These are phyloP conservation scores for Pyricularia grisea DNA, from an alignment of 2,329 filamentous ascomycete genomes.

Conservation along the genomic window DNA sequence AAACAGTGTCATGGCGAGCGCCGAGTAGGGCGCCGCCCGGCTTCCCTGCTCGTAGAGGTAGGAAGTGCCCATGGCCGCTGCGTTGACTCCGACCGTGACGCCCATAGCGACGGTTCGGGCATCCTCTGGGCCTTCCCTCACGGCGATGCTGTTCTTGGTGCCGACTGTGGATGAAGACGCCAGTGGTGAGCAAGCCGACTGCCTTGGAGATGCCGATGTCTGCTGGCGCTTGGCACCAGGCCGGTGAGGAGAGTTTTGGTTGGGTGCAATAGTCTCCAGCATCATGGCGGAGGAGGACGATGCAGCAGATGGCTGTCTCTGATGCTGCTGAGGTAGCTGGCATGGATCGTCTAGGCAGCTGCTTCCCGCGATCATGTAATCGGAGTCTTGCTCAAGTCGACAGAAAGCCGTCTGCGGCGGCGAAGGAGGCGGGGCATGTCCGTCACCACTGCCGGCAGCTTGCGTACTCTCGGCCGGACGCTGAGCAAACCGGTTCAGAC, in stretches of 20 bases:
- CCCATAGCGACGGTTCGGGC: conserved; percentile 36
- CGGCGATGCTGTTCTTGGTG: neutral
- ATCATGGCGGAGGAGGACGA: neutral
- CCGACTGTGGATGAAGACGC: neutral
- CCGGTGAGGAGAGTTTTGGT: neutral
- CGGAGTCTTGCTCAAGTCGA: neutral
- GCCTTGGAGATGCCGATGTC: neutral
- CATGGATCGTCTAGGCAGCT: neutral
- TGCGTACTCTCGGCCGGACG: neutral
- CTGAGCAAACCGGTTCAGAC: neutral
- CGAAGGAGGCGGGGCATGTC: neutral
- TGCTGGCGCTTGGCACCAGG: neutral
- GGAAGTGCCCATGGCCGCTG: conserved; percentile 49
- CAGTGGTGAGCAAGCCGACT: neutral
- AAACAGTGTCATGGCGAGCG: conserved; percentile 47
- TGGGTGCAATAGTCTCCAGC: neutral
- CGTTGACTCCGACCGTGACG: conserved; percentile 46
- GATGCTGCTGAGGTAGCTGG: neutral
- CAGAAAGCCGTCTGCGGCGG: neutral
- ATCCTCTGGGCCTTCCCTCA: conserved; percentile 13
- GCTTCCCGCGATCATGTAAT: neutral
- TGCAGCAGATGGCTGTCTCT: neutral
- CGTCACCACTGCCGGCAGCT: neutral
- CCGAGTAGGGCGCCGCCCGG: conserved; percentile 44
- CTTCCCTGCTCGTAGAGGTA: conserved; percentile 45